These are phyloP conservation scores for Beauveria rudraprayagi DNA, from an alignment of 2,329 filamentous ascomycete species.

Conservation along the genomic window DNA sequence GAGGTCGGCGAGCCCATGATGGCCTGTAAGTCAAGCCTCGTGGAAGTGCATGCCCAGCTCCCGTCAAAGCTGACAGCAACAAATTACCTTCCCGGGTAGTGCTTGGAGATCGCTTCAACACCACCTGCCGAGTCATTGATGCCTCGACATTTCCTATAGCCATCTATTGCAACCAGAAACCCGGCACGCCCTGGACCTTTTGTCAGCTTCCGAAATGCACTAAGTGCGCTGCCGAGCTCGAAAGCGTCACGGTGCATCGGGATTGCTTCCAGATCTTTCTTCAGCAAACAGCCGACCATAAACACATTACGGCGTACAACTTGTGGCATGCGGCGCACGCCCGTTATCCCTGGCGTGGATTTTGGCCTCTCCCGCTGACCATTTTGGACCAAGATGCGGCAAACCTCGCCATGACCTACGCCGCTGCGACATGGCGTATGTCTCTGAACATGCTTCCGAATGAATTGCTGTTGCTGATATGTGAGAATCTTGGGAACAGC, in stretches of 20 bases:
- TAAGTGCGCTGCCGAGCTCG: neutral
- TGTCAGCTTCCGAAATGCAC: conserved; percentile 1
- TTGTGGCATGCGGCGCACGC: conserved; percentile 6
- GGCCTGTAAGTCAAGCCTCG: neutral
- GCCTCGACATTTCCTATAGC: conserved; percentile 6
- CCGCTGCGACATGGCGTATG: neutral
- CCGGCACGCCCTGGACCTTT: neutral
- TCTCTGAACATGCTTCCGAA: neutral
- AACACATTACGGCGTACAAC: neutral
- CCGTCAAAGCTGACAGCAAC: neutral
- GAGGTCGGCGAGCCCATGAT: conserved; percentile 4
- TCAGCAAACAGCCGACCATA: neutral
- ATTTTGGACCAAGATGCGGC: neutral
- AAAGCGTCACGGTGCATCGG: neutral
- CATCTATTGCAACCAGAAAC: conserved; percentile 6
- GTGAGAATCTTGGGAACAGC: neutral
- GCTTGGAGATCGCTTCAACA: neutral
- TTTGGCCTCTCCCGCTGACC: conserved; percentile 1
- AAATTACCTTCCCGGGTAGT: neutral
- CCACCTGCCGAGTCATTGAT: neutral
- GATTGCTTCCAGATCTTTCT: conserved; percentile 7
- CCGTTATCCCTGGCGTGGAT: conserved; percentile 6
- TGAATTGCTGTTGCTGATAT: neutral
- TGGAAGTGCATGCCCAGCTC: no score
- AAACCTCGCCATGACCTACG: neutral